Percentiles rank a stretch among this genome's conserved stretches.
phyloP scores from a whole-genome alignment of 768 basidiomycete genomes.

The Boletus sp. region DNA sequence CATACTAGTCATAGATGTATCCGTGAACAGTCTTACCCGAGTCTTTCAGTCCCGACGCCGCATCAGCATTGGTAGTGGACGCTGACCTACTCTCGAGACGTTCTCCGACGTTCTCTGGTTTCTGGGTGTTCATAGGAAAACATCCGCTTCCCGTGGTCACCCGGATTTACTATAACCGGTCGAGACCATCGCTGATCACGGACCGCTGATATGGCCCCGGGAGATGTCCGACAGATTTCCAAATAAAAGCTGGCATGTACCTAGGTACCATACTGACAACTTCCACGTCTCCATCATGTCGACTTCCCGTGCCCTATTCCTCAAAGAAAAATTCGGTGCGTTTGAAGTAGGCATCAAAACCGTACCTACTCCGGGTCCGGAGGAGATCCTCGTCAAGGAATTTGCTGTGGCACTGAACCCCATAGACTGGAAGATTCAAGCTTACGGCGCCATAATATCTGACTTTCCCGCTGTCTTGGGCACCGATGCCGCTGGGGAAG shows the following conservation, averaged over 20 bases:
- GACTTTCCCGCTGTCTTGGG: constrained; percentile 38
- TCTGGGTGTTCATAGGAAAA: too few relatives aligned
- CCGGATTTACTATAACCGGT: too few relatives aligned
- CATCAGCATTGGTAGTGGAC: too few relatives aligned
- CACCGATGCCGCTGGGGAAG: constrained; percentile 38
- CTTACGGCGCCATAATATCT: not conserved
- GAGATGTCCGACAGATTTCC: not conserved
- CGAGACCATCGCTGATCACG: too few relatives aligned
- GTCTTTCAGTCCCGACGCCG: too few relatives aligned
- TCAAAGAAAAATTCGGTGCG: constrained; percentile 17
- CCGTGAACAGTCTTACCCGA: too few relatives aligned
- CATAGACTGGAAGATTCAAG: constrained; percentile 35
- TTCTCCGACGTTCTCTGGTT: too few relatives aligned
- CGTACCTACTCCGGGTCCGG: constrained; percentile 33
- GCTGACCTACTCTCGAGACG: too few relatives aligned
- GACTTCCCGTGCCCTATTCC: constrained; percentile 14
- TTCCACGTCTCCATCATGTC: constrained; percentile 2
- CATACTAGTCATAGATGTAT: too few relatives aligned
- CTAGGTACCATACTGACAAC: not conserved
- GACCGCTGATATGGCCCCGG: not conserved
- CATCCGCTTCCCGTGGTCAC: too few relatives aligned
- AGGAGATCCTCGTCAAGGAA: constrained; percentile 44
- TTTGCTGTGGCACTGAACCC: constrained; percentile 43
- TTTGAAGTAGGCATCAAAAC: constrained; percentile 12
- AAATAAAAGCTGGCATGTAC: too few relatives aligned